Evolutionary conservation across 2,329 filamentous ascomycete genomes (phyloP), one percentile per base, ranked within the genome.

Genomic region (Ustulina deusta): DNA sequence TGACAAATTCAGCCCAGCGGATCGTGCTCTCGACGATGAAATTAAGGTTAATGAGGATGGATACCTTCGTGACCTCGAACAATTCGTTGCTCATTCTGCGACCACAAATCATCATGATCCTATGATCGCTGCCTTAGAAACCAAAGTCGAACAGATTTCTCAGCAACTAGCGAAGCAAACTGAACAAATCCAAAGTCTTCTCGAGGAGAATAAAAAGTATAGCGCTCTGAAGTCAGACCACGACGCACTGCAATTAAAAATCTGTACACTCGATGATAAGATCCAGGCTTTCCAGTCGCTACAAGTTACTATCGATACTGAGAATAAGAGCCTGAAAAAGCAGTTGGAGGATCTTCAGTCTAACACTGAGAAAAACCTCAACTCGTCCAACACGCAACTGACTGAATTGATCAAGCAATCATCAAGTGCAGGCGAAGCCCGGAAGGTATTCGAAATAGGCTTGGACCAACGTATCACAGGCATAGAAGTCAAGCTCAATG

Each of bases 21-120:
- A 75, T 34, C 68, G 65, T 0, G 63, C 72, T 4, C 34, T 77
- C 1, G 65, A 74, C 1, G 71, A 71, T n/a, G 57, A 66, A n/a
- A 6, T 69, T 25, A 57, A 65, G 7, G 64, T 63, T 15, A 34
- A 64, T n/a, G 69, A 75, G 0, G 66, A 65, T 17, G 67, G 68
- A 40, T 74, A 65, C 25, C 13, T 22, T 1, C 52, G 66, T 6
- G 61, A 66, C n/a, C 34, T 75, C 9, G 73, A 77, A 57, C 66
- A 62, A 49, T 22, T 72, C 6, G 62, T 71, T 15, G 63, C 70
- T 44, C 25, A 36, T 15, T 44, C 73, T 7, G 54, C 59, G 7
- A 48, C 49, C 36, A n/a, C 42, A 20, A 65, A 44, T 25, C 22
- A 46, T 7, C 62, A 74, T 13, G 69, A 67, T 49, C 62, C 60